Base-by-base conservation (phyloP, 225 moss, liverwort and hornwort species). In the Polytrichum commune region DNA sequence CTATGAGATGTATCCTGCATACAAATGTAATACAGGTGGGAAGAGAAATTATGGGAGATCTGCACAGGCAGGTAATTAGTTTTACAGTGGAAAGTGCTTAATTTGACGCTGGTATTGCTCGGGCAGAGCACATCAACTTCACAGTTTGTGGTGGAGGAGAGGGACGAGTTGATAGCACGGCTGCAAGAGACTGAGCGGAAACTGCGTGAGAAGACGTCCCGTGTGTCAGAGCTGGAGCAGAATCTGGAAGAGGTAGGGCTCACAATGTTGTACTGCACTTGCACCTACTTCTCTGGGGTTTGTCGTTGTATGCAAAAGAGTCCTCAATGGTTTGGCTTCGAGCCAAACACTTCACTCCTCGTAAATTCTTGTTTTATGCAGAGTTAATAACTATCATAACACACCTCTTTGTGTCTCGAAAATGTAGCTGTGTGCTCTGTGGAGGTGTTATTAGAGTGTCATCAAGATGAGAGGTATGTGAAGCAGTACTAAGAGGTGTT, bases 121-220 rank as follows among this genome's bases (percentile, higher is more conserved):
- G 75, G 86, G 81, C 85, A 98, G 97, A 94, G 79, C 82, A 81
- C 89, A 88, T 82, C 90, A 86, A 90, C 91, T 83, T 80, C 93
- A 77, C 62, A 78, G 75, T 89, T 93, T 89, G 87, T 95, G 85
- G 98, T 93, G 98, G 91, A 91, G 93, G 98, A 98, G 89, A 93
- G 98, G 91, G 98, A 98, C 83, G 98, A 98, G 63, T 90, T 98
- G 61, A 95, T 91, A 84, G 75, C 93, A 83, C 90, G 91, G 70
- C 87, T 94, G 75, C 85, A 91, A 73, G 95, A 98, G 75, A 98
- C 95, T 70, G 91, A 98, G 87, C 86, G 87, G 70, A 90, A 93
- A 81, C 80, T 98, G 74, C 91, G 84, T 75, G 95, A 89, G 71
- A 98, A 98, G 80, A 91, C 95, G 25, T 72, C 81, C 61, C 98